Evolutionary conservation across 306 rosid genomes (phyloP).

Genomic region (Hippophae tibetana): DNA sequence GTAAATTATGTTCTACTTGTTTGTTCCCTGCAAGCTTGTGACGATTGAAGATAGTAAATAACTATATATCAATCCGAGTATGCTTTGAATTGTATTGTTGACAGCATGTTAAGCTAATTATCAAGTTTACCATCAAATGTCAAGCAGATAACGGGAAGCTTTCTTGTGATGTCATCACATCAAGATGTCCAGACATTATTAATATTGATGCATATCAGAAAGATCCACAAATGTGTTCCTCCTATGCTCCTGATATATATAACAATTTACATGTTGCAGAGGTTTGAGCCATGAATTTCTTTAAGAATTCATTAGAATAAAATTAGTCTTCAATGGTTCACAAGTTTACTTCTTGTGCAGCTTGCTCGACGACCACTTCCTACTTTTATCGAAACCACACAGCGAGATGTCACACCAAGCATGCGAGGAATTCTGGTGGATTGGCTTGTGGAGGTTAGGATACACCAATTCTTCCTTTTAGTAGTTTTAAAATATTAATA

Average conservation of each 20-base stretch:
- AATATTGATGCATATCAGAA: conserved; percentile 58
- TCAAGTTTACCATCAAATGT: conserved; percentile 4
- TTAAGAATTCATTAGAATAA: conserved; percentile 9
- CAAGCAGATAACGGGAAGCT: conserved; percentile 28
- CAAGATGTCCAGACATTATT: conserved; percentile 29
- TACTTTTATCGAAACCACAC: conserved; percentile 56
- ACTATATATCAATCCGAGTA: background rate
- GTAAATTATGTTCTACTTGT: background rate
- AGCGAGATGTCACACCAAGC: conserved; percentile 65
- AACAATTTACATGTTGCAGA: conserved; percentile 53
- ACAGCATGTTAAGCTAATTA: background rate
- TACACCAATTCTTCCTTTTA: conserved; percentile 5
- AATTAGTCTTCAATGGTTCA: background rate
- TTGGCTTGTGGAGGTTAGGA: conserved; percentile 95
- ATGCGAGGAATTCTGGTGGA: conserved; percentile 88
- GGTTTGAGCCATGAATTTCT: conserved; percentile 38
- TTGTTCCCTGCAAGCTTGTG: background rate
- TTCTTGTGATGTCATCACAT: conserved; percentile 16
- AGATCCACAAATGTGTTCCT: conserved; percentile 60
- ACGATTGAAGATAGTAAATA: background rate
- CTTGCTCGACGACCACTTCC: conserved; percentile 64
- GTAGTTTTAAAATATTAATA: background rate
- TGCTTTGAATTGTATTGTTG: background rate
- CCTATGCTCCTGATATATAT: conserved; percentile 71
- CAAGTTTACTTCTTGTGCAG: conserved; percentile 22